A percentile compares a stretch with the other conserved stretches of the same genome.
These are phyloP conservation scores for Arachis stenosperma DNA, from an alignment of 306 rosid species.

Conservation along the genomic window DNA sequence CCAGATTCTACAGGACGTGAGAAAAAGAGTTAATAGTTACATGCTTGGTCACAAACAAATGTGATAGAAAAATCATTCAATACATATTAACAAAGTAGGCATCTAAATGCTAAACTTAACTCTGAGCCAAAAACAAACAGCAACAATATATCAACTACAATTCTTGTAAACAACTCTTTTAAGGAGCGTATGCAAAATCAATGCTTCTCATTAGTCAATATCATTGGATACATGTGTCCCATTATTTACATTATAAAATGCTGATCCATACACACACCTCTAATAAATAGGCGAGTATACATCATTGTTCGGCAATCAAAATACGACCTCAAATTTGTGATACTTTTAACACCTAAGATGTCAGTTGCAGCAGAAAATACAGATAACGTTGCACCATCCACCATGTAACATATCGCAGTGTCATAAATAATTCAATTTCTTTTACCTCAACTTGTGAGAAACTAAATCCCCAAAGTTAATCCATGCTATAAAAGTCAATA, in stretches of 20 bases:
- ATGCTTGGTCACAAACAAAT: constrained; percentile 21
- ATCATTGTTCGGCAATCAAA: constrained; percentile 3
- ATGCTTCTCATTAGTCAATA: not conserved
- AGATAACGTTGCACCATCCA: not conserved
- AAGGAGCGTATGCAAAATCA: not conserved
- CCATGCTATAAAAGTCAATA: not conserved
- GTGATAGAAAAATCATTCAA: not conserved
- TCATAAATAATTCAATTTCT: not conserved
- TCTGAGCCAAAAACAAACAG: not conserved
- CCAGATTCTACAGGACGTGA: constrained; percentile 75
- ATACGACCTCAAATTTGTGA: not conserved
- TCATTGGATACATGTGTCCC: not conserved
- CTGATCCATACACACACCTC: not conserved
- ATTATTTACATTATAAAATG: not conserved
- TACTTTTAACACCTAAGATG: not conserved
- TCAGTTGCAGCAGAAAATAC: not conserved
- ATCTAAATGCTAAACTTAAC: not conserved
- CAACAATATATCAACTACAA: not conserved
- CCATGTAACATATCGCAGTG: not conserved
- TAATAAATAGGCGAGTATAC: not conserved
- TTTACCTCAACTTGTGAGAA: not conserved
- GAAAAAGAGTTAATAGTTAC: not conserved
- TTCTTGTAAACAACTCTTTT: not conserved
- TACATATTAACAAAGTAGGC: not conserved
- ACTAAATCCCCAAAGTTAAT: not conserved